Evolutionary conservation across 768 basidiomycete species (phyloP).

Genomic region (Amyloporia xantha): DNA sequence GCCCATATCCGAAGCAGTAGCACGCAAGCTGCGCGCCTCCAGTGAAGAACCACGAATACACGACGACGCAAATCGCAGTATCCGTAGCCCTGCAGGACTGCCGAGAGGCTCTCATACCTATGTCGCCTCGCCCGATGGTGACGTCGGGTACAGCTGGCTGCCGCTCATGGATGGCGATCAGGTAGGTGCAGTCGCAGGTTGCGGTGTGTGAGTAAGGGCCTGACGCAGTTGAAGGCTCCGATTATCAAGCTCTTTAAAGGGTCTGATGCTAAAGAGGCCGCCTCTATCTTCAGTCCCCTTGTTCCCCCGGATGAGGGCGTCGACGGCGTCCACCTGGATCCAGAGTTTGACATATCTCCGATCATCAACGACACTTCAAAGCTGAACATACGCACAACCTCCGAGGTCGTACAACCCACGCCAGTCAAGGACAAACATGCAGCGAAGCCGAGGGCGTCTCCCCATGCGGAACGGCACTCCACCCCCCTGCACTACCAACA

Average conservation of each 20-base stretch:
- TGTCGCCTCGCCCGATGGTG: constrained; percentile 6
- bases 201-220: neutral
- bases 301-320: constrained; percentile 15
- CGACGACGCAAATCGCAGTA: neutral
- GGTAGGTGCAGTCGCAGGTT: constrained; percentile 8
- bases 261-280: neutral
- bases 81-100: neutral
- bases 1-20: constrained; percentile 44
- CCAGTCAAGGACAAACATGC: constrained; percentile 6
- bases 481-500: neutral
- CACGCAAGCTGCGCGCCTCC: constrained; percentile 42
- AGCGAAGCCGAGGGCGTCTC: constrained; percentile 1
- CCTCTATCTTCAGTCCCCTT: constrained; percentile 7
- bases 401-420: constrained; percentile 2
- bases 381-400: too few relatives aligned
- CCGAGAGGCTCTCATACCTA: neutral
- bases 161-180: constrained; percentile 15
- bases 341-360: constrained; percentile 11
- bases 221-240: neutral
- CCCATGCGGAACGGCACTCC: neutral
- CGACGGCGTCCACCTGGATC: constrained; percentile 7
- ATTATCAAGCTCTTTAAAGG: neutral
- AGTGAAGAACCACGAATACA: neutral
- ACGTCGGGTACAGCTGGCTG: constrained; percentile 15
- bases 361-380: neutral